These are phyloP conservation scores for Pseudonitzschia delicatissima DNA, from an alignment of 108 stramenopile species.

Conservation along the genomic window DNA sequence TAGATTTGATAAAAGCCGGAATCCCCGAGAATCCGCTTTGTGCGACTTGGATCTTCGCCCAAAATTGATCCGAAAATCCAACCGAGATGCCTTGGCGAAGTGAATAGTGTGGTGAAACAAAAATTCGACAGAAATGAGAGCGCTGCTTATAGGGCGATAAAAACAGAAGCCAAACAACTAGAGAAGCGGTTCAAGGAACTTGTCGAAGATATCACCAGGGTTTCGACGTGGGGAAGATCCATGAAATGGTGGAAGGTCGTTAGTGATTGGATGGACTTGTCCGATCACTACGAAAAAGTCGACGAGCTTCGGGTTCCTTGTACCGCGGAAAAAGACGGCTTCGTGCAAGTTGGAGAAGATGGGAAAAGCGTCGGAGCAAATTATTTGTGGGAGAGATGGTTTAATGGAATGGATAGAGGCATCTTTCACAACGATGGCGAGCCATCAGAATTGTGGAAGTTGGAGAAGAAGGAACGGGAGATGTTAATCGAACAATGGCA, in stretches of 20 bases:
- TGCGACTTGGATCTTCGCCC: slow-evolving; percentile 13
- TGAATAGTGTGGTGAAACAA: slow-evolving; percentile 2
- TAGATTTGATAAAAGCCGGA: slow-evolving; percentile 31
- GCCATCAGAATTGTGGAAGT: slow-evolving; percentile 19
- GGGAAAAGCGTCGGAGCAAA: not conserved
- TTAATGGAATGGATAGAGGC: not conserved
- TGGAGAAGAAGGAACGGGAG: slow-evolving; percentile 37
- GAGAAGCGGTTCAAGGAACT: slow-evolving; percentile 14
- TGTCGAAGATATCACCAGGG: not conserved
- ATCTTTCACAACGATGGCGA: not conserved
- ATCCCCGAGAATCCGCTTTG: not conserved
- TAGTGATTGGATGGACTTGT: not conserved
- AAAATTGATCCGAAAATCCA: slow-evolving; percentile 21
- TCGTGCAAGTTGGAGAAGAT: not conserved
- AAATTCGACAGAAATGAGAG: slow-evolving; percentile 4
- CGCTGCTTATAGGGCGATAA: slow-evolving; percentile 8
- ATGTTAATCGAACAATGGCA: slow-evolving; percentile 25
- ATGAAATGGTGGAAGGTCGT: slow-evolving; percentile 20
- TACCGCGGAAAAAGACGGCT: not conserved
- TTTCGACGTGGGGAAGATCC: slow-evolving; percentile 2
- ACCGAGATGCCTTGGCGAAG: slow-evolving; percentile 9
- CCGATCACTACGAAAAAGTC: slow-evolving; percentile 1
- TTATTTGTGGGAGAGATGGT: slow-evolving; percentile 4
- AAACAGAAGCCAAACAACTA: slow-evolving; percentile 3
- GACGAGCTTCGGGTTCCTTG: not conserved